phyloP scores from a whole-genome alignment of 352 stramenopile species.

The Phytophthora kernoviae region DNA sequence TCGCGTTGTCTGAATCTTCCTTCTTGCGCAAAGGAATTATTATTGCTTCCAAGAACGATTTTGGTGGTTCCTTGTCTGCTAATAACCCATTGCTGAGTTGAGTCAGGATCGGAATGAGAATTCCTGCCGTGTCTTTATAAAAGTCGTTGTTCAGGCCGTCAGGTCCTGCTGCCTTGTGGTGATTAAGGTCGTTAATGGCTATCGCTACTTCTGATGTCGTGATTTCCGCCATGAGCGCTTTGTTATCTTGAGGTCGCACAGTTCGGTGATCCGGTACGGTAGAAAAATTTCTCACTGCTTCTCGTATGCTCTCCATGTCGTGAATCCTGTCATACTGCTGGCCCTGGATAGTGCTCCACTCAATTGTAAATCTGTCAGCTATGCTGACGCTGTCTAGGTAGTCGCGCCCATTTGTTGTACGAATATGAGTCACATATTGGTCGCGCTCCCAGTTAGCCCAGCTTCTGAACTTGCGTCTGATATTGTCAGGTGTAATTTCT shows the following conservation, averaged over 20 bases:
- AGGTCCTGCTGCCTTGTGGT: too few species aligned
- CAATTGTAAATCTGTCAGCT: neutral
- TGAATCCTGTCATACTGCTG: neutral
- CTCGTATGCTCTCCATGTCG: too few species aligned
- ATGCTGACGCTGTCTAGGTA: neutral
- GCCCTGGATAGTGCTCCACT: neutral
- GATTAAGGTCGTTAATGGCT: too few species aligned
- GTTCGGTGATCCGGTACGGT: too few species aligned
- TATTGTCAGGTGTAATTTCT: neutral
- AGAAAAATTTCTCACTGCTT: too few species aligned
- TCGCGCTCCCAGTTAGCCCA: slow-evolving; percentile 7
- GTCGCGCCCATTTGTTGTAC: neutral
- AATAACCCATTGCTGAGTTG: neutral
- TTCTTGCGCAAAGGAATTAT: slow-evolving; percentile 6
- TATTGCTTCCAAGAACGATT: slow-evolving; percentile 3
- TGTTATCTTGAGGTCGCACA: too few species aligned
- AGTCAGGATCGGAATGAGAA: neutral
- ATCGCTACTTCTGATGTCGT: too few species aligned
- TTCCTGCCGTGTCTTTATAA: neutral
- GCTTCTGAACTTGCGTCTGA: neutral
- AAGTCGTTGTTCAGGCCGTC: too few species aligned
- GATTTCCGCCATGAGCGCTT: too few species aligned
- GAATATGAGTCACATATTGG: neutral
- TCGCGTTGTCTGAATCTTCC: neutral
- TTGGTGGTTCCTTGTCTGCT: too few species aligned